Percentiles rank a stretch among this genome's conserved stretches.
These are phyloP conservation scores for Gliomastix tumulicola DNA, from an alignment of 2,329 filamentous ascomycete species.

Conservation along the genomic window DNA sequence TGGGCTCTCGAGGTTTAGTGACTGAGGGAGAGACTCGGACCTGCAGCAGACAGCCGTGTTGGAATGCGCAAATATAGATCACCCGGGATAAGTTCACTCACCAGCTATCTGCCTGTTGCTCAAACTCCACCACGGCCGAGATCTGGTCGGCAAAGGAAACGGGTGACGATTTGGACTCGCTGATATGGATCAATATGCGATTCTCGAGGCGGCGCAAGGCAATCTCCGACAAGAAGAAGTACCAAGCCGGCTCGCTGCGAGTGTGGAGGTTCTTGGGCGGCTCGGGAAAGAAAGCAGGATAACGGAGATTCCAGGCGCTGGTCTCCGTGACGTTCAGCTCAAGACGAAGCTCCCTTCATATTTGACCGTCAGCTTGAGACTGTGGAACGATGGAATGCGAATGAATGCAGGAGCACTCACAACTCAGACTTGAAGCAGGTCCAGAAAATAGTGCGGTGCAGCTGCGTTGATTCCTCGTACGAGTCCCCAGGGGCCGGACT, in stretches of 20 bases:
- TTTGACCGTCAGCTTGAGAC: neutral
- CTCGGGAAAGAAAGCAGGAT: conserved; percentile 1
- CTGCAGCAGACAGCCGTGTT: too few species aligned
- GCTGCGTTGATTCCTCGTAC: neutral
- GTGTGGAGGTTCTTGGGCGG: neutral
- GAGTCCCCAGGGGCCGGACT: neutral
- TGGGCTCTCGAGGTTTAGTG: too few species aligned
- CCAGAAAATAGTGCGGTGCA: neutral
- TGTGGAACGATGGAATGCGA: neutral
- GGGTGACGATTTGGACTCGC: too few species aligned
- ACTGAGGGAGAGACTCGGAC: too few species aligned
- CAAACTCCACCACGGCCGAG: too few species aligned
- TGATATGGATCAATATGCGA: too few species aligned
- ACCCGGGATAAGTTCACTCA: too few species aligned
- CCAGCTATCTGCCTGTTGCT: too few species aligned
- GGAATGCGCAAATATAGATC: too few species aligned
- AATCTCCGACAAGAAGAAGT: neutral
- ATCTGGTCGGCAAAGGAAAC: too few species aligned
- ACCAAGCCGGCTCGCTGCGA: neutral
- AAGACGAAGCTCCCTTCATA: neutral
- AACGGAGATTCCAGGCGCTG: neutral
- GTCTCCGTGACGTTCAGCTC: neutral
- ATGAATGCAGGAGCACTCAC: neutral
- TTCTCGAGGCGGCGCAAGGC: neutral
- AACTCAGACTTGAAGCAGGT: conserved; percentile 1